phyloP scores from a whole-genome alignment of 192 early-diverging fungal genomes.

The Backusella mclennaniae region DNA sequence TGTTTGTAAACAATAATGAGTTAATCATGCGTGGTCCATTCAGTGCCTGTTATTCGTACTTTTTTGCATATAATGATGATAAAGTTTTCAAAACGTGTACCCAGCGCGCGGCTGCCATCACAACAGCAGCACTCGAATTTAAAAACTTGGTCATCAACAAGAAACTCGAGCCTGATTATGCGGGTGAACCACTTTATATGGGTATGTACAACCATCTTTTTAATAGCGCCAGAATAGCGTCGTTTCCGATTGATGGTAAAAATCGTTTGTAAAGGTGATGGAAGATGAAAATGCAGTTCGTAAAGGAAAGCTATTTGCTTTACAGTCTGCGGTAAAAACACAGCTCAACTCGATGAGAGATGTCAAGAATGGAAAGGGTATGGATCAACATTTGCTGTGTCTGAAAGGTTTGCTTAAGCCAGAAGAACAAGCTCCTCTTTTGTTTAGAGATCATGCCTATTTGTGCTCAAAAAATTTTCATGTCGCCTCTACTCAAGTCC shows the following conservation, averaged over 20 bases:
- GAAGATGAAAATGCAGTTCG: constrained; percentile 50
- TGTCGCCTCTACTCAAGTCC: constrained; percentile 88
- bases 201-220: constrained; percentile 95
- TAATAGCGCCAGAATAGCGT: constrained; percentile 89
- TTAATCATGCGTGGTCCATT: constrained; percentile 92
- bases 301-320: constrained; percentile 61
- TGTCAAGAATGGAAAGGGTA: constrained; percentile 79
- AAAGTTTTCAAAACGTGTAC: constrained; percentile 55
- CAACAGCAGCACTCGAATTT: constrained; percentile 87
- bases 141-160: constrained; percentile 68
- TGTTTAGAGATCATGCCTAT: constrained; percentile 88
- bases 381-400: constrained; percentile 86
- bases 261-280: constrained; percentile 89
- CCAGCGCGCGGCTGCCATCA: constrained; percentile 87
- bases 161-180: constrained; percentile 78
- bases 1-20: constrained; percentile 95
- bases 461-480: constrained; percentile 79
- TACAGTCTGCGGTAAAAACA: constrained; percentile 71
- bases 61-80: constrained; percentile 92
- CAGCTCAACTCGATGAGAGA: constrained; percentile 79
- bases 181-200: constrained; percentile 78
- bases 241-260: constrained; percentile 83
- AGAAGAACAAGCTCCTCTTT: constrained; percentile 72
- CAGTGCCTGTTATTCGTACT: constrained; percentile 91
- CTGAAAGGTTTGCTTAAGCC: constrained; percentile 72